Evolutionary conservation across 2,329 filamentous ascomycete genomes (phyloP), one percentile per base, ranked within the genome.

Genomic region (Penicillium thymicola): DNA sequence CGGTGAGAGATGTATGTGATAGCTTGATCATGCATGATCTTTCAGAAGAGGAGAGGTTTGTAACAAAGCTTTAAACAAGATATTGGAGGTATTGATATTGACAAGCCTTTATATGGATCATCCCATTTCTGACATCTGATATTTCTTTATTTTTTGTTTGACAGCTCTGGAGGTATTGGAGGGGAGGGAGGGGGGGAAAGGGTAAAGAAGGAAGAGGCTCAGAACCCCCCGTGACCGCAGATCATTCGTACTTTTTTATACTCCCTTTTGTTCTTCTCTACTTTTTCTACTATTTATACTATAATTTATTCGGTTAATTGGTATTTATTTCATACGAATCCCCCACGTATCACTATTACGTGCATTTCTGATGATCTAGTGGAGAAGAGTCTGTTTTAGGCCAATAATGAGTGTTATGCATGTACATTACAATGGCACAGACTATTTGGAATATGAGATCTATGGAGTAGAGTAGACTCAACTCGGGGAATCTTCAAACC

Each of bases 201-300:
- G 23, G 18, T 28, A 48, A 54, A 50, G 38, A 34, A 32, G 21
- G 18, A 44, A 30, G 36, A n/a, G 44, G 27, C 48, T 49, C 3
- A 18, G 30, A 18, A 23, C 6, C 18, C 16, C 51, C 44, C 45
- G 44, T 54, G 51, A 54, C 51, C 25, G 51, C 45, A 36, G 51
- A 54, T 54, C 51, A 13, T 36, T 23, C 8, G 41, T 43, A 23
- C 30, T 34, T 36, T 34, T 36, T 42, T n/a, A 51, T 51, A 23
- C 37, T 25, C 37, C 13, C n/a, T 43, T 27, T 44, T 37, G 7
- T 8, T 16, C 5, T 32, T 3, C 9, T 46, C 2, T 4, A 6
- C 14, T 11, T 10, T 40, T 28, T 21, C 21, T 25, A 21, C 21
- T 21, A 9, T 37, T 37, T n/a, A 1, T 7, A 6, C 14, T 11